phyloP scores from a whole-genome alignment of 805 yeast genomes.

The Lachancea cidri region DNA sequence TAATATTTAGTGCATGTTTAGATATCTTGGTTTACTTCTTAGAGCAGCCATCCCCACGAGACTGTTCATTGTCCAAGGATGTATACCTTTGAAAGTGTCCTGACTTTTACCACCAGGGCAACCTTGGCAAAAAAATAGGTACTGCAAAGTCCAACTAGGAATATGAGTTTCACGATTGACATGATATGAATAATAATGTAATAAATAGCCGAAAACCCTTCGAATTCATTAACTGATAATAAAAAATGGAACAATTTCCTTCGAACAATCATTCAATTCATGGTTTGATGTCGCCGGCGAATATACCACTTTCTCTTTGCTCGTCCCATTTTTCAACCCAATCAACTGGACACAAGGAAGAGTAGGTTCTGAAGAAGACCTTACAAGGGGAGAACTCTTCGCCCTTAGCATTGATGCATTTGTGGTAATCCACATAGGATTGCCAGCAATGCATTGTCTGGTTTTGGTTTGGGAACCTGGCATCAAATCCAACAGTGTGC shows the following conservation, averaged over 20 bases:
- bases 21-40: too few species aligned
- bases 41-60: too few species aligned
- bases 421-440: slow-evolving; percentile 95
- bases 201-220: too few species aligned
- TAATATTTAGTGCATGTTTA: too few species aligned
- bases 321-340: slow-evolving; percentile 89
- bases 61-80: too few species aligned
- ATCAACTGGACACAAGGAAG: slow-evolving; percentile 76
- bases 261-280: slow-evolving; percentile 12
- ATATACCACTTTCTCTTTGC: slow-evolving; percentile 64
- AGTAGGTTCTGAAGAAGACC: slow-evolving; percentile 87
- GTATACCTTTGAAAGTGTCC: too few species aligned
- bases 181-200: too few species aligned
- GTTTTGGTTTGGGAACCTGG: slow-evolving; percentile 95
- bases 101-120: too few species aligned
- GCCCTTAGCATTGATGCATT: slow-evolving; percentile 94
- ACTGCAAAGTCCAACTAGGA: not conserved
- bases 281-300: slow-evolving; percentile 45
- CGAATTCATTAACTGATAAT: too few species aligned
- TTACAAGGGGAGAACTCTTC: slow-evolving; percentile 98
- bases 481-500: slow-evolving; percentile 72
- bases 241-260: not conserved
- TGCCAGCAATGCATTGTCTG: slow-evolving; percentile 99
- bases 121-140: too few species aligned
- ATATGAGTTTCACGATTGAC: not conserved